phyloP scores from a whole-genome alignment of 306 rosid genomes.

The Cyamopsis tetragonoloba region DNA sequence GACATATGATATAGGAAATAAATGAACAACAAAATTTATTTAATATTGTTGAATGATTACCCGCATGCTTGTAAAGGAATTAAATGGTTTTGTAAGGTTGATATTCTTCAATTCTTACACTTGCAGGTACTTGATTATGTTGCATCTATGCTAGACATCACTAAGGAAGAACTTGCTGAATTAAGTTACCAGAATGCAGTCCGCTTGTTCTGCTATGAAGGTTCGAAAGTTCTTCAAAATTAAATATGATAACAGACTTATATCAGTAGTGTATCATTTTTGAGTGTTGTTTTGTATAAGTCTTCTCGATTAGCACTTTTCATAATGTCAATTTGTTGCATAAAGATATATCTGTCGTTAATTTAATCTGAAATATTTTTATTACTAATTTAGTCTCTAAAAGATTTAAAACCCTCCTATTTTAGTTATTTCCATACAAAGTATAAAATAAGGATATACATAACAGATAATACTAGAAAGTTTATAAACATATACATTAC shows the following conservation, averaged over 20 bases:
- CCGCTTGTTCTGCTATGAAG: background rate
- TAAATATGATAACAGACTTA: background rate
- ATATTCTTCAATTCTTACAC: background rate
- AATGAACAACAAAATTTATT: background rate
- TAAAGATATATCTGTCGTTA: no score
- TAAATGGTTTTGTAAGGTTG: background rate
- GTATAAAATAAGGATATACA: no score
- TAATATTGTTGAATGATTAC: background rate
- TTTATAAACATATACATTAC: no score
- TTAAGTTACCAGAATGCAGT: conserved; percentile 5
- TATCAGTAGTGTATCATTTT: no score
- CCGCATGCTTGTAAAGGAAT: background rate
- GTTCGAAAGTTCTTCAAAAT: background rate
- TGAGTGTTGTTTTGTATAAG: no score
- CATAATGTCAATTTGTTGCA: no score
- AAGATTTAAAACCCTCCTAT: no score
- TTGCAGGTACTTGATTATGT: conserved; percentile 29
- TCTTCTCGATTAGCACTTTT: no score
- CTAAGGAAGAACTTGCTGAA: conserved; percentile 4
- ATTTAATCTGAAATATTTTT: no score
- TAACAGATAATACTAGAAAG: no score
- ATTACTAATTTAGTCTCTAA: no score
- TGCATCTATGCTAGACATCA: conserved; percentile 19
- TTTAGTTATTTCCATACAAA: no score
- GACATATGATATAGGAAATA: background rate